These are phyloP conservation scores for Mortierella hygrophila DNA, from an alignment of 192 early-diverging fungal genomes.

Conservation along the genomic window DNA sequence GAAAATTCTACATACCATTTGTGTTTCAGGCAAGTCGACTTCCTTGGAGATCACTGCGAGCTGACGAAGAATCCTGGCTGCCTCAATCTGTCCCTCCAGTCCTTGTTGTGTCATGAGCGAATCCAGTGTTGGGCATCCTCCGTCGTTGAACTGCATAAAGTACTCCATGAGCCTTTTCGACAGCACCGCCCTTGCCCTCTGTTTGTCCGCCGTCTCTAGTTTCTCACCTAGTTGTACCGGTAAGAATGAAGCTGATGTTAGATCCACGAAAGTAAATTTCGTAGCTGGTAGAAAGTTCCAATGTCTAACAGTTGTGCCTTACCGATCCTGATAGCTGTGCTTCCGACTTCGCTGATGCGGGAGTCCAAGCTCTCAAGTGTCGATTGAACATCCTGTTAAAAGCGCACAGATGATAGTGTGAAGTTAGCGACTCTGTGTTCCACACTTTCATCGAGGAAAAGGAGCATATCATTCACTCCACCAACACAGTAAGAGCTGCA, in stretches of 20 bases:
- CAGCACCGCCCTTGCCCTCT: slow-evolving; percentile 87
- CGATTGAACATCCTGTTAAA: slow-evolving; percentile 80
- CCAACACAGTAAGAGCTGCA: slow-evolving; percentile 1
- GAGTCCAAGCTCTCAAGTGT: slow-evolving; percentile 91
- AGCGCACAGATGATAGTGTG: neutral
- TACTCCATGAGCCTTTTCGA: slow-evolving; percentile 93
- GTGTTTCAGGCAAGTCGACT: slow-evolving; percentile 76
- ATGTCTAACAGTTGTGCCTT: slow-evolving; percentile 3
- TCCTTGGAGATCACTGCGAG: slow-evolving; percentile 90
- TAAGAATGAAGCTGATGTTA: neutral
- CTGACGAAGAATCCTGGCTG: slow-evolving; percentile 86
- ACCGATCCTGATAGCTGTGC: slow-evolving; percentile 96
- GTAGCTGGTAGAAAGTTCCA: neutral
- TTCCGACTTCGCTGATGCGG: slow-evolving; percentile 92
- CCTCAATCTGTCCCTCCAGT: slow-evolving; percentile 88
- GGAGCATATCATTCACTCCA: neutral
- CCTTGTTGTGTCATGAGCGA: slow-evolving; percentile 76
- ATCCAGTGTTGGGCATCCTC: slow-evolving; percentile 80
- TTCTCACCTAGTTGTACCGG: slow-evolving; percentile 81
- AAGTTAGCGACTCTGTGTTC: neutral
- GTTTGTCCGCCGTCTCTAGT: slow-evolving; percentile 95
- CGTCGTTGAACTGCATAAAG: slow-evolving; percentile 92
- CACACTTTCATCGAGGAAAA: neutral
- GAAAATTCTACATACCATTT: slow-evolving; percentile 59
- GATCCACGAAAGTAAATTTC: neutral